These are phyloP conservation scores for Xylaria digitata DNA, from an alignment of 2,329 filamentous ascomycete species.

Conservation along the genomic window DNA sequence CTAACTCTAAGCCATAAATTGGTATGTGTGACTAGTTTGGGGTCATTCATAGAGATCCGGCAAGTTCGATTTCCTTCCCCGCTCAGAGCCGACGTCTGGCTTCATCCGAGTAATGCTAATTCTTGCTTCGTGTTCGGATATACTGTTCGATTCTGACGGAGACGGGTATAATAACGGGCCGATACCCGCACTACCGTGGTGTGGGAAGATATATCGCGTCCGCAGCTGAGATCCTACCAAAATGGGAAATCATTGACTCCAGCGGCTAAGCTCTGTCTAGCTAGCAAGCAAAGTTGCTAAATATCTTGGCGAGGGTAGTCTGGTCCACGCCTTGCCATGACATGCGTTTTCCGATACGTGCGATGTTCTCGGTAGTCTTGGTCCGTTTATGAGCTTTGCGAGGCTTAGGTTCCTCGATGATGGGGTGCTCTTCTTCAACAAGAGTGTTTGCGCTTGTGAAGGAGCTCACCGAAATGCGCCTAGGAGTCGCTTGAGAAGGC, in stretches of 20 bases:
- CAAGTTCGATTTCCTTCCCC: neutral
- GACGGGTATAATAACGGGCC: neutral
- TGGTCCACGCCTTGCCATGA: conserved; percentile 28
- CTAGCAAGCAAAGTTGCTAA: conserved; percentile 30
- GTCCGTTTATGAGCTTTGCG: conserved; percentile 27
- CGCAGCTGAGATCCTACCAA: no score
- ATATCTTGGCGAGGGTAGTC: conserved; percentile 19
- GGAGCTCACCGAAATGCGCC: conserved; percentile 28
- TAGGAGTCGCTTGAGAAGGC: conserved; percentile 2
- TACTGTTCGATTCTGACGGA: neutral
- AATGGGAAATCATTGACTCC: no score
- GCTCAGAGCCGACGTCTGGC: neutral
- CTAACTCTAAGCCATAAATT: neutral
- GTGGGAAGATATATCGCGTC: neutral
- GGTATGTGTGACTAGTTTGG: neutral
- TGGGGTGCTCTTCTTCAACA: conserved; percentile 22
- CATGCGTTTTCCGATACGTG: conserved; percentile 32
- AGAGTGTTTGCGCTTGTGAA: conserved; percentile 28
- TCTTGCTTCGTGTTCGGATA: neutral
- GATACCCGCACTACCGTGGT: neutral
- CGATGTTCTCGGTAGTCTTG: conserved; percentile 28
- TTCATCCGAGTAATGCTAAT: neutral
- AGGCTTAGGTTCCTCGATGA: neutral
- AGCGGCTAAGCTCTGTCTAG: no score
- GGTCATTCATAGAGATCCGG: neutral